Conservation (phyloP, 805 yeast genomes). For the Ogataea paradorogensis region DNA sequence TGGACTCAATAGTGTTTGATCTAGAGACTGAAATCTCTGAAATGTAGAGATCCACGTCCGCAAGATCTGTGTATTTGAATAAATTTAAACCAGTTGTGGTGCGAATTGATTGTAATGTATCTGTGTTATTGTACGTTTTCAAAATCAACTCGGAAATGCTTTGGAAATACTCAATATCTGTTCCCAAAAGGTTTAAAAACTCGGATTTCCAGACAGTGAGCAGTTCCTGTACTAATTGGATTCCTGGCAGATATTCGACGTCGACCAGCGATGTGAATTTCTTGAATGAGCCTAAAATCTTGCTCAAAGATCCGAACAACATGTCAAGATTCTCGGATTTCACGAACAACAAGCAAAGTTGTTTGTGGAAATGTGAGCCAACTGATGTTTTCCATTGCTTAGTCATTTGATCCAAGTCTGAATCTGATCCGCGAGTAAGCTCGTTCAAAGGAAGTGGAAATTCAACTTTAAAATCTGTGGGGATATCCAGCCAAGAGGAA, state of each 20-base stretch:
- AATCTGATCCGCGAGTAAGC: slow-evolving; percentile 11
- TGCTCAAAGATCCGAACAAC: slow-evolving; percentile 19
- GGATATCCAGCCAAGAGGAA: slow-evolving; percentile 28
- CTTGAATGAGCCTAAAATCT: slow-evolving; percentile 28
- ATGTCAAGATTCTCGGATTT: slow-evolving; percentile 14
- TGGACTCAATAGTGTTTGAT: slow-evolving; percentile 13
- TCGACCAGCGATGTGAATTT: slow-evolving; percentile 30
- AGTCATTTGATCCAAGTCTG: slow-evolving; percentile 8
- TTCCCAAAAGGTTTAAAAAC: slow-evolving; percentile 15
- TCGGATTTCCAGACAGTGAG: slow-evolving; percentile 20
- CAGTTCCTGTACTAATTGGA: slow-evolving; percentile 15
- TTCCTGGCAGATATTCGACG: slow-evolving; percentile 11
- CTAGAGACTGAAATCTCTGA: slow-evolving; percentile 18
- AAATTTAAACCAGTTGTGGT: slow-evolving; percentile 20
- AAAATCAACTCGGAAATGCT: slow-evolving; percentile 21
- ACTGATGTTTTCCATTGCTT: slow-evolving; percentile 24
- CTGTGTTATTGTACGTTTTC: slow-evolving; percentile 13
- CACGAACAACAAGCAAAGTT: slow-evolving; percentile 10
- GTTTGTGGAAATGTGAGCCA: slow-evolving; percentile 15
- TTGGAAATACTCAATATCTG: slow-evolving; percentile 18
- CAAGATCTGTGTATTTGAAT: slow-evolving; percentile 21
- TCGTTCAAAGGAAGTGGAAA: slow-evolving; percentile 20
- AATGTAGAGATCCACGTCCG: slow-evolving; percentile 23
- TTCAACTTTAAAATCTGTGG: slow-evolving; percentile 16
- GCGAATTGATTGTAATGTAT: slow-evolving; percentile 5